Evolutionary conservation across 768 basidiomycete species (phyloP).

Genomic region (Boletus rufocinnamomeus): DNA sequence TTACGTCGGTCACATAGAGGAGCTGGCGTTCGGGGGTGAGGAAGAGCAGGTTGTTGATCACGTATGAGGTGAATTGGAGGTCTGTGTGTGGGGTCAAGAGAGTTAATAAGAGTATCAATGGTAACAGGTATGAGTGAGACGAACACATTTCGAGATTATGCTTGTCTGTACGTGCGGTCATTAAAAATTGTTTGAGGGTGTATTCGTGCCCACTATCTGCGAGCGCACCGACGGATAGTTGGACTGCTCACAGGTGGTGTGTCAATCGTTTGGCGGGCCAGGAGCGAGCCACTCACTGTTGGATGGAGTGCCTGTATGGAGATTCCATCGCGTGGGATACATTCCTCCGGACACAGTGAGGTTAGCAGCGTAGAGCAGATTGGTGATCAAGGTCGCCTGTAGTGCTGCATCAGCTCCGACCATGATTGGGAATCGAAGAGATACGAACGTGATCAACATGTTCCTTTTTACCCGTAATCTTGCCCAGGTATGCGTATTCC

Average conservation of each 20-base stretch:
- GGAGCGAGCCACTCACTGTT: conserved; percentile 44
- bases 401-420: not conserved
- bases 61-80: conserved; percentile 58
- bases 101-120: not conserved
- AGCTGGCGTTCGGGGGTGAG: conserved; percentile 21
- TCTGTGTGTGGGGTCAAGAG: conserved; percentile 39
- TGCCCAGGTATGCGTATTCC: conserved; percentile 83
- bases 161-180: conserved; percentile 64
- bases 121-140: conserved; percentile 20
- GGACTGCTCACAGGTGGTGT: conserved; percentile 23
- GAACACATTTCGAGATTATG: conserved; percentile 67
- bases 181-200: conserved; percentile 68
- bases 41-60: conserved; percentile 52
- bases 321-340: conserved; percentile 61
- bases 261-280: not conserved
- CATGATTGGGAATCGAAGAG: not conserved
- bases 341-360: conserved; percentile 53
- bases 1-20: conserved; percentile 62
- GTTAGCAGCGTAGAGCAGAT: conserved; percentile 48
- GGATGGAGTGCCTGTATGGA: conserved; percentile 44
- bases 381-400: conserved; percentile 52
- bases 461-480: conserved; percentile 68
- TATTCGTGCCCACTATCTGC: conserved; percentile 80
- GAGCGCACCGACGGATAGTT: conserved; percentile 59
- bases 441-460: conserved; percentile 56